Conservation (phyloP, 768 basidiomycete species). For the Hortiboletus flavorubellus region DNA sequence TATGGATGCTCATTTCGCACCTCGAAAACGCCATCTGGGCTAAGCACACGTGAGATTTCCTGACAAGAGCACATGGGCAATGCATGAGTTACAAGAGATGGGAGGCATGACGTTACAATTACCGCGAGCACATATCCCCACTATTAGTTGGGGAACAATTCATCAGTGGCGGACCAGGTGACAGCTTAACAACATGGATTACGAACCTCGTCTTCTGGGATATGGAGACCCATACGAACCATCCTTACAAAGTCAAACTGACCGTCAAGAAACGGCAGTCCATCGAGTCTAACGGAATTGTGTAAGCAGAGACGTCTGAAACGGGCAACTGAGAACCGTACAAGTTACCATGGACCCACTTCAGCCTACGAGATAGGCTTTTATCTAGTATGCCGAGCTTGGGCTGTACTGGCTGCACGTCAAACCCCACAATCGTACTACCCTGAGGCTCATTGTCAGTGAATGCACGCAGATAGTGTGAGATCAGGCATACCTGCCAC, state of each 20-base stretch:
- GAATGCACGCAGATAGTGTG: neutral
- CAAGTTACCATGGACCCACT: slow-evolving; percentile 72
- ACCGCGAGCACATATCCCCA: slow-evolving; percentile 70
- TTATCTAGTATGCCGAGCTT: slow-evolving; percentile 34
- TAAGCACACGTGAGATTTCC: slow-evolving; percentile 68
- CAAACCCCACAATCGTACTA: slow-evolving; percentile 57
- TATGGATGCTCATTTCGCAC: slow-evolving; percentile 33
- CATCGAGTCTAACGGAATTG: slow-evolving; percentile 49
- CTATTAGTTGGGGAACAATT: slow-evolving; percentile 30
- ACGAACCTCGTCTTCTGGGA: slow-evolving; percentile 68
- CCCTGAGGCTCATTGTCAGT: slow-evolving; percentile 34
- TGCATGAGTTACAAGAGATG: slow-evolving; percentile 14
- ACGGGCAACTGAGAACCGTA: slow-evolving; percentile 28
- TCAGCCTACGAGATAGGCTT: slow-evolving; percentile 46
- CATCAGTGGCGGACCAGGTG: slow-evolving; percentile 12
- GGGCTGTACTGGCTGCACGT: slow-evolving; percentile 55
- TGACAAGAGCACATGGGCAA: slow-evolving; percentile 24
- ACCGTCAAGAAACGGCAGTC: slow-evolving; percentile 53
- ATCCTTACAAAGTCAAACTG: slow-evolving; percentile 68
- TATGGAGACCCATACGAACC: slow-evolving; percentile 58
- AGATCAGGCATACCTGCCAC: slow-evolving; percentile 52
- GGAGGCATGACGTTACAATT: slow-evolving; percentile 15
- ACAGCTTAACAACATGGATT: neutral
- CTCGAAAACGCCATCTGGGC: slow-evolving; percentile 61
- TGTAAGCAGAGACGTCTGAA: slow-evolving; percentile 6